Evolutionary conservation across 2,329 filamentous ascomycete genomes (phyloP).

Genomic region (Paracorniculantispora psalliotae): DNA sequence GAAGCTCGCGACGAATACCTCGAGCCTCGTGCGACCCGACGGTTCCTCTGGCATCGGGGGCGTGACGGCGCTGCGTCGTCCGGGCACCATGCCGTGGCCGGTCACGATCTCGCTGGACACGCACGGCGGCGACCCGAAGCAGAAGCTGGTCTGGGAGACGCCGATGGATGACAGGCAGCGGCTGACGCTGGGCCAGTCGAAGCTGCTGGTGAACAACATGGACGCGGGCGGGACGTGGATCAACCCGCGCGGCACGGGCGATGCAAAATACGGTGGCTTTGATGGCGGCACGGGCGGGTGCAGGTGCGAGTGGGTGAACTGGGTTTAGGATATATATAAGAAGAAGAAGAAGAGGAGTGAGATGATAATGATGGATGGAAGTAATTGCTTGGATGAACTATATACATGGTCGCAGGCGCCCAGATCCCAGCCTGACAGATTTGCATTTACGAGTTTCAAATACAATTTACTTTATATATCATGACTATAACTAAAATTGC

Average conservation of each 20-base stretch:
- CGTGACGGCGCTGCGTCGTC: constrained; percentile 32
- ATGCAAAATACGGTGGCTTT: constrained; percentile 51
- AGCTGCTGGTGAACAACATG: constrained; percentile 46
- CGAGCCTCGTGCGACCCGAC: constrained; percentile 28
- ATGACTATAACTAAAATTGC: too few relatives aligned
- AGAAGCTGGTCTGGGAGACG: constrained; percentile 53
- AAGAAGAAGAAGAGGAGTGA: neutral
- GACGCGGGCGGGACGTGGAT: constrained; percentile 46
- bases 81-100: constrained; percentile 60
- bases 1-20: constrained; percentile 40
- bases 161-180: constrained; percentile 42
- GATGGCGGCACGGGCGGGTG: constrained; percentile 62
- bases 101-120: constrained; percentile 57
- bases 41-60: constrained; percentile 22
- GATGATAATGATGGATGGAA: neutral
- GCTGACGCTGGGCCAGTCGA: constrained; percentile 39
- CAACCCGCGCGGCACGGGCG: constrained; percentile 42
- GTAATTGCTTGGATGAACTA: neutral
- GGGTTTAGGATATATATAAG: constrained; percentile 19
- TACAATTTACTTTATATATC: neutral
- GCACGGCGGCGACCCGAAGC: constrained; percentile 51
- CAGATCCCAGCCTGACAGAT: neutral
- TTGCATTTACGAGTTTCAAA: neutral
- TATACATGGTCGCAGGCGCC: neutral
- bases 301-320: constrained; percentile 58